Evolutionary conservation across 1,284 basidiomycete genomes (phyloP), one percentile per base, ranked within the genome.

Genomic region (Ceratobasidium sp.): DNA sequence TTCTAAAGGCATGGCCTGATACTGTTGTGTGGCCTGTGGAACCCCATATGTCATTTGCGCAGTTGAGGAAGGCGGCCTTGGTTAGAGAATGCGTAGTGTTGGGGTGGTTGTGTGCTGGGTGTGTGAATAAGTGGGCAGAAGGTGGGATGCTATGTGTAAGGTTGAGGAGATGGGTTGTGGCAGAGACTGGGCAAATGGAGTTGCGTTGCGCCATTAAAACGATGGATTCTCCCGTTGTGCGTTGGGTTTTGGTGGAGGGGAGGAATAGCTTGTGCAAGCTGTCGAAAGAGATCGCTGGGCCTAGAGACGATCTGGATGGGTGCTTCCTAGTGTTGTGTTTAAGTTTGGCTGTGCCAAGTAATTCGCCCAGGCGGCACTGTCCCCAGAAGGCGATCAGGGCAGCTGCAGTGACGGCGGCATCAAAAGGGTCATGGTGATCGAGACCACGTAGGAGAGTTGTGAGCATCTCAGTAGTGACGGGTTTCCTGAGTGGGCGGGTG

Each of bases 1-100:
- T 84, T 11, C 80, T 78, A 62, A 84, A 84, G 43, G 79, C 77
- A 64, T 84, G 83, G 1, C 83, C 82, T 0, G 77, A 62, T 3
- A 81, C 82, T 80, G 0, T 80, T 80, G 2, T 58, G 19, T 74
- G 83, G 81, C 82, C 83, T 81, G 0, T 76, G 77, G 49, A 77
- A 72, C 2, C 77, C 79, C 14, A 80, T 71, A 74, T 58, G 16
- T 37, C 37, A 24, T 71, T 71, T 48, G 59, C 66, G 1, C 75
- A 31, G 2, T 24, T 16, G 16, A 76, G 56, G 56, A 74, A 74
- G 4, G 27, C n/a, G 9, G 29, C 29, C 41, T 73, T 73, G 14
- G 58, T 63, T 16, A 74, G 66, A 24, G 27, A 34, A 6, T 51
- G 46, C n/a, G 6, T 16, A 1, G 14, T 19, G n/a, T 31, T 6